Percentiles rank a stretch among this genome's conserved stretches.
Conservation (phyloP, 2,329 filamentous ascomycete genomes). For the Aspergillus tamarii region DNA sequence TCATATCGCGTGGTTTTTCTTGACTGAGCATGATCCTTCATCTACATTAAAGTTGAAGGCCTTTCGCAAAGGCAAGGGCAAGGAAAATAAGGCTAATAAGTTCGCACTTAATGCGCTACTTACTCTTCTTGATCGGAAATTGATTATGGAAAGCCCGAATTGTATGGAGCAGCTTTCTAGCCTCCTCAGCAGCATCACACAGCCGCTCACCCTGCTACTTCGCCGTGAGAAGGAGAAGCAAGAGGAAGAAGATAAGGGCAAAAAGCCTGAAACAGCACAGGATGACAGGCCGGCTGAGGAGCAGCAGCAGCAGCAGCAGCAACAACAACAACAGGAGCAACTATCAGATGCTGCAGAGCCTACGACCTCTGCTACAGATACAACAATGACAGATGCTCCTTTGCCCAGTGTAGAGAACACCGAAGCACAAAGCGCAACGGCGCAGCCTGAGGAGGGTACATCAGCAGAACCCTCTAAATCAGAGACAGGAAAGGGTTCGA, state of each 20-base stretch:
- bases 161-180: slow-evolving; percentile 94
- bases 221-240: slow-evolving; percentile 79
- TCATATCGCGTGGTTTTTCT: slow-evolving; percentile 86
- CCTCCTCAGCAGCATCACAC: slow-evolving; percentile 83
- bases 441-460: slow-evolving; percentile 36
- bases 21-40: slow-evolving; percentile 87
- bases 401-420: slow-evolving; percentile 34
- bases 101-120: slow-evolving; percentile 92
- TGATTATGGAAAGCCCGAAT: slow-evolving; percentile 95
- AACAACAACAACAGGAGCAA: slow-evolving; percentile 23
- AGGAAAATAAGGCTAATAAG: slow-evolving; percentile 80
- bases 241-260: slow-evolving; percentile 46
- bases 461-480: slow-evolving; percentile 28
- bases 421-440: slow-evolving; percentile 31
- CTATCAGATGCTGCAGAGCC: slow-evolving; percentile 29
- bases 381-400: slow-evolving; percentile 43
- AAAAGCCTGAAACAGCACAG: slow-evolving; percentile 36
- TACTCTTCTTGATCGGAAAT: slow-evolving; percentile 83
- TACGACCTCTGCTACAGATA: slow-evolving; percentile 37
- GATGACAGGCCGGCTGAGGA: slow-evolving; percentile 22
- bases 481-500: slow-evolving; percentile 43
- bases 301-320: slow-evolving; percentile 33
- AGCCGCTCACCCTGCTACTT: slow-evolving; percentile 79
- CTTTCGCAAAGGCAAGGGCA: slow-evolving; percentile 83
- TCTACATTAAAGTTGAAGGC: slow-evolving; percentile 75